These are phyloP conservation scores for Pyracantha coccinea DNA, from an alignment of 331 rosid genomes.

Conservation along the genomic window DNA sequence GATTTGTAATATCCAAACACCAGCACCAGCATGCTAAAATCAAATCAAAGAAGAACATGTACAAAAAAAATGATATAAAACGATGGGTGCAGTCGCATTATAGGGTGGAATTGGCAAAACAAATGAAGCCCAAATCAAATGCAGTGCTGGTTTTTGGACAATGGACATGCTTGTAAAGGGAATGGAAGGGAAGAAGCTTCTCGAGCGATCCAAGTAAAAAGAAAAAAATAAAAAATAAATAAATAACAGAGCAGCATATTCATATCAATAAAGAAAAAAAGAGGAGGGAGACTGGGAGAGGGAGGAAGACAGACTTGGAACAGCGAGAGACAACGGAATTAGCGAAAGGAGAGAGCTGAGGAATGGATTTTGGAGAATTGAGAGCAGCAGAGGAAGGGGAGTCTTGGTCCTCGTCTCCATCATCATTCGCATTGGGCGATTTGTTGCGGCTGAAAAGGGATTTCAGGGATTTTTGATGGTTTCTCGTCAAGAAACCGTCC, in stretches of 20 bases:
- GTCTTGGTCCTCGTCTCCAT: not conserved
- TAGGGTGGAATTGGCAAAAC: not conserved
- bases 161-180: not conserved
- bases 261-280: not conserved
- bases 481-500: constrained; percentile 34
- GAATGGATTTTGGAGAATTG: constrained; percentile 43
- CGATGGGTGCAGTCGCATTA: too few relatives aligned
- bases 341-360: constrained; percentile 78
- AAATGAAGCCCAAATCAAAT: not conserved
- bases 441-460: constrained; percentile 45
- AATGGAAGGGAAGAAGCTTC: not conserved
- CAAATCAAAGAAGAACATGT: not conserved
- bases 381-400: not conserved
- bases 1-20: not conserved
- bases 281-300: not conserved
- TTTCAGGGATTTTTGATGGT: constrained; percentile 30
- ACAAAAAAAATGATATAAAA: not conserved
- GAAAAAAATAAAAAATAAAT: not conserved
- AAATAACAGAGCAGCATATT: not conserved
- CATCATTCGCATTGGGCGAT: not conserved
- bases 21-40: not conserved
- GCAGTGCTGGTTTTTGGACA: not conserved
- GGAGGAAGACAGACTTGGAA: constrained; percentile 49
- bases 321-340: constrained; percentile 78
- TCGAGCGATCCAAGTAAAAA: not conserved